These are phyloP conservation scores for Mariannaea elegans DNA, from an alignment of 2,329 filamentous ascomycete species.

Conservation along the genomic window DNA sequence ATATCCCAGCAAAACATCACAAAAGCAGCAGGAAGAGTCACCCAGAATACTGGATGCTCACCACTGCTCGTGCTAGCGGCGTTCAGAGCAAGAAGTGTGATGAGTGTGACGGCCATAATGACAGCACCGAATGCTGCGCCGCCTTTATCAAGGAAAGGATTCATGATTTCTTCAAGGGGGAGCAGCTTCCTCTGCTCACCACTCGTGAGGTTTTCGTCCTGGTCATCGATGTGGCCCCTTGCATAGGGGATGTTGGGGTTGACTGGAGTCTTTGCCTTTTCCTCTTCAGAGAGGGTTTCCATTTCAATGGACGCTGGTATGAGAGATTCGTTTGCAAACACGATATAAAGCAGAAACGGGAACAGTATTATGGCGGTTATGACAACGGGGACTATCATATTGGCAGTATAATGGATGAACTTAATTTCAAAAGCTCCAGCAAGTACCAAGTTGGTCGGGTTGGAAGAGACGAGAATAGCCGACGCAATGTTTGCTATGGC, in stretches of 20 bases:
- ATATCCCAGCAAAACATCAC: conserved; percentile 77
- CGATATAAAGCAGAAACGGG: conserved; percentile 74
- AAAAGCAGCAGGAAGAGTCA: conserved; percentile 73
- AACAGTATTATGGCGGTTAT: conserved; percentile 74
- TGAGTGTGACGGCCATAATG: conserved; percentile 73
- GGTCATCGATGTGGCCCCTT: conserved; percentile 62
- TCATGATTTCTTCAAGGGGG: conserved; percentile 77
- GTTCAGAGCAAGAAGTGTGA: conserved; percentile 73
- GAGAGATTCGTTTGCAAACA: conserved; percentile 70
- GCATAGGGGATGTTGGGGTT: conserved; percentile 78
- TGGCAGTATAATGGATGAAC: conserved; percentile 79
- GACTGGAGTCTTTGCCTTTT: conserved; percentile 63
- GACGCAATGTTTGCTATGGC: conserved; percentile 78
- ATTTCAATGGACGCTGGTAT: conserved; percentile 74
- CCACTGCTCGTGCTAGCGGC: conserved; percentile 61
- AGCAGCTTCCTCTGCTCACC: conserved; percentile 61
- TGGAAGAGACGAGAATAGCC: conserved; percentile 79
- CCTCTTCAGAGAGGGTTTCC: conserved; percentile 70
- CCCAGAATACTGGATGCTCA: conserved; percentile 70
- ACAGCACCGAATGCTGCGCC: conserved; percentile 71
- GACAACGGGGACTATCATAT: conserved; percentile 78
- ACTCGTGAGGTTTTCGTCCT: conserved; percentile 55
- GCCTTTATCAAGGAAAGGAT: conserved; percentile 74
- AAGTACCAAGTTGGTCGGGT: conserved; percentile 79
- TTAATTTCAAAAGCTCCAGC: conserved; percentile 77